These are phyloP conservation scores for Coniophora puteana DNA, from an alignment of 1,284 basidiomycete species.

Conservation along the genomic window DNA sequence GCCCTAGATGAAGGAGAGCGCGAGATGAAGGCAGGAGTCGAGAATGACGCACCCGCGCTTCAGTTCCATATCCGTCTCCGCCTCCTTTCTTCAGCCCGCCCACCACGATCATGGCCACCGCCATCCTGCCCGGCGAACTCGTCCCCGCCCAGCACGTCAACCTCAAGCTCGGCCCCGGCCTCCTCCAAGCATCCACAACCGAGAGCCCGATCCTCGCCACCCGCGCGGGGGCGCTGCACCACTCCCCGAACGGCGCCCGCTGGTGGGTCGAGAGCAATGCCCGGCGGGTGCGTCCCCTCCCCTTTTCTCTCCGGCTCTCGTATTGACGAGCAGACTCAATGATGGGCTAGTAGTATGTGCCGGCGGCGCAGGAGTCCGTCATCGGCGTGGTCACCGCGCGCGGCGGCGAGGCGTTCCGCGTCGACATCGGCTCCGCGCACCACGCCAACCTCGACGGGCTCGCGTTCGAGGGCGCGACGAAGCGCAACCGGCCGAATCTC, in stretches of 20 bases:
- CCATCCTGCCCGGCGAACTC: conserved; percentile 65
- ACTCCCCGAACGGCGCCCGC: conserved; percentile 65
- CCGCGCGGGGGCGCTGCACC: conserved; percentile 61
- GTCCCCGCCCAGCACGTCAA: conserved; percentile 70
- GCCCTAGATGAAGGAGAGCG: not conserved
- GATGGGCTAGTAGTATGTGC: conserved; percentile 79
- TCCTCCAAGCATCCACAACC: conserved; percentile 45
- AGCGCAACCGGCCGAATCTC: conserved; percentile 79
- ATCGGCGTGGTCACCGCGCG: conserved; percentile 69
- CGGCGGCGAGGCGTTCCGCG: conserved; percentile 76
- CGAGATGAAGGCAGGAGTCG: conserved; percentile 6
- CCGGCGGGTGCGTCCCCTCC: conserved; percentile 49
- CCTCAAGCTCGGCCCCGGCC: conserved; percentile 76
- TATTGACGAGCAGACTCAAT: conserved; percentile 1
- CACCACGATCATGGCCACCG: conserved; percentile 45
- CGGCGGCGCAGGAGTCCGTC: conserved; percentile 77
- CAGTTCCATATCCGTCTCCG: not conserved
- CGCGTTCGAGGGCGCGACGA: conserved; percentile 85
- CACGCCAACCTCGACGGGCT: conserved; percentile 72
- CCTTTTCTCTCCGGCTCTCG: conserved; percentile 1
- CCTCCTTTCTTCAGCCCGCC: conserved; percentile 10
- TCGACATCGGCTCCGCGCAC: conserved; percentile 82
- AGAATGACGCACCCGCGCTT: too few species aligned
- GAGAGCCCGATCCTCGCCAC: conserved; percentile 53
- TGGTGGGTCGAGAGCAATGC: conserved; percentile 85